A percentile compares a stretch with the other conserved stretches of the same genome.
Conservation (phyloP, 2,329 filamentous ascomycete species). For the Cordyceps cateniannulata region DNA sequence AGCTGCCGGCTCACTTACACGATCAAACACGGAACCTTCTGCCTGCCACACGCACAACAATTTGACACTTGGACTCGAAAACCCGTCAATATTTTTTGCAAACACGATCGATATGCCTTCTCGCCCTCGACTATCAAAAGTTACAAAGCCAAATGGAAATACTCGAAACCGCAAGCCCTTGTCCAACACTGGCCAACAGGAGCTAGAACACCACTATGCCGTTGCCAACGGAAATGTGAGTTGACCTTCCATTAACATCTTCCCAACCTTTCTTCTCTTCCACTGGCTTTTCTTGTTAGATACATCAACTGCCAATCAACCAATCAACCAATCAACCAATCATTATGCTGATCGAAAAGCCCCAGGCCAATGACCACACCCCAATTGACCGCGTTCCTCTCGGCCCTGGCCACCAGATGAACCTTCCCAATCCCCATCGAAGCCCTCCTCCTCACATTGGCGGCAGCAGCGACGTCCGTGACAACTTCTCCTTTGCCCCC, state of each 20-base stretch:
- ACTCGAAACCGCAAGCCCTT: constrained; percentile 17
- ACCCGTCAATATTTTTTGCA: background rate
- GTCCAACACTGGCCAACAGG: constrained; percentile 21
- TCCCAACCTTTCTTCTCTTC: background rate
- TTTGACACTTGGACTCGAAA: constrained; percentile 14
- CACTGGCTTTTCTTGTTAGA: background rate
- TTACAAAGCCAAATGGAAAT: constrained; percentile 4
- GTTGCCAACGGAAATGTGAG: constrained; percentile 7
- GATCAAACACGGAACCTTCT: background rate
- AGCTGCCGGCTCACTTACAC: constrained; percentile 19
- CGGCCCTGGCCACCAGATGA: background rate
- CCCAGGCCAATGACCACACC: constrained; percentile 15
- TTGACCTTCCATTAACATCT: background rate
- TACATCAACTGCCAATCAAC: background rate
- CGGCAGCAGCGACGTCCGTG: background rate
- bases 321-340: background rate
- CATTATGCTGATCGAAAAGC: background rate
- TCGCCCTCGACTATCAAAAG: background rate
- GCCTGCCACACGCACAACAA: background rate
- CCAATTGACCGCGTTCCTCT: background rate
- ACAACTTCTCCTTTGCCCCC: background rate
- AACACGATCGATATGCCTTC: constrained; percentile 2
- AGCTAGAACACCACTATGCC: constrained; percentile 24
- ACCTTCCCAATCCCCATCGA: background rate
- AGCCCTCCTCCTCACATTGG: background rate